Base-by-base conservation (phyloP, 305 asterid species). In the Euphrasia arctica region DNA sequence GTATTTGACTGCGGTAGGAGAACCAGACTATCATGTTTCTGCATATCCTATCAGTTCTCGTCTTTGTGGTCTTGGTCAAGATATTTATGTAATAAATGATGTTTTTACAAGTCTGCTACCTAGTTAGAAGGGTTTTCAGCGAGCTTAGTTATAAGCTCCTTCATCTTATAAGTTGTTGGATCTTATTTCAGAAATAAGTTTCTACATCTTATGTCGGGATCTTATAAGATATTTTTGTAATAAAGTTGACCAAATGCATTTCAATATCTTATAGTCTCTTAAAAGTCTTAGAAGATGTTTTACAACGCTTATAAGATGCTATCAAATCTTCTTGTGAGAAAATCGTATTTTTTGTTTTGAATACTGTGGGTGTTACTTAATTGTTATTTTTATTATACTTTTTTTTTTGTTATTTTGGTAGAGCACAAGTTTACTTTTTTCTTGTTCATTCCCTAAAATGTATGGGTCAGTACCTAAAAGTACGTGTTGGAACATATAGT, bases 61-160 rank as follows among this genome's bases (percentile, higher is more conserved):
- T 45, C 36, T 61, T 60, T 62, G 42, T 52, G 47, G 60, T 31
- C 58, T 39, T 18, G 18, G 6, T 63, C 54, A 39, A 60, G 60
- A 55, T 58, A 67, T 36, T 64, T 64, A 63, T 41, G 51, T 56
- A 65, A 62, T 58, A 31, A 18, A 62, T 9, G 25, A 57, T 28
- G 22, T 5, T 42, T 36, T 39, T 62, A 22, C n/a, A 6, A 3
- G 42, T 9, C 42, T 36, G 42, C 42, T 36, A 8, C 42, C 42
- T 36, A 36, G 42, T 36, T 36, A 36, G 7, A 12, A 27, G 9
- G 2, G n/a, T 9, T 54, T 54, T 9, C n/a, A 31, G 36, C 27
- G 31, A 18, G 28, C 31, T 51, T 51, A 51, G 9, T 25, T 9
- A 18, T 54, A 54, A 54, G 13, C 36, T 22, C 58, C 58, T 25